Evolutionary conservation across 1,284 basidiomycete genomes (phyloP), one percentile per base, ranked within the genome.

Genomic region (Anthracocystis walkeri): DNA sequence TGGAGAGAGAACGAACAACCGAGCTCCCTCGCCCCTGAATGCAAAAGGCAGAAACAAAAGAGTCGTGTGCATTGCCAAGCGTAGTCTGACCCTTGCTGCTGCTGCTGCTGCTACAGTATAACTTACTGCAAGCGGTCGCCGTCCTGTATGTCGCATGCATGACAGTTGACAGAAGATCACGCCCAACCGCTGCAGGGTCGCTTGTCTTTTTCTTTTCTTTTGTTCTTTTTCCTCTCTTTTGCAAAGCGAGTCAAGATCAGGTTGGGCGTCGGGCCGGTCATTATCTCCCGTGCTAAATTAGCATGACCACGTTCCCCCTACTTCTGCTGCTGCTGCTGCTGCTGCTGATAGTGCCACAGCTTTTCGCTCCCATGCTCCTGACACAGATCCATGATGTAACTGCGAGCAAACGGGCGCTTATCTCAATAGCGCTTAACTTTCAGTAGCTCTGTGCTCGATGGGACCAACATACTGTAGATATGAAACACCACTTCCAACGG

Each of bases 181-280:
- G 38, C 33, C 21, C 20, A 23, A 40, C 35, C 51, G 51, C 51
- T 53, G 38, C 51, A 53, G 51, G 51, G 51, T 53, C 38, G 38
- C 18, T n/a, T 53, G 14, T 41, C 40, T 38, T 41, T 42, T 27
- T 7, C 20, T 10, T 11, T 21, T 42, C 14, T 18, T 46, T 27
- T 46, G 18, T 46, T 18, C 23, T 18, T 18, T 46, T 18, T 46
- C 5, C 46, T 46, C 48, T 20, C 48, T 49, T n/a, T 49, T 8
- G 29, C 48, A 31, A 31, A 49, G 27, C 29, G 48, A 49, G 48
- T 20, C 35, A 16, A 38, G 35, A 16, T 14, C 35, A 12, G 35
- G 3, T 16, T 38, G 35, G 35, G 35, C 35, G 35, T 38, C 35
- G 35, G 35, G 35, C 35, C 35, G 35, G 35, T 38, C 35, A 38